These are phyloP conservation scores for Trichophyton benhamiae DNA, from an alignment of 2,329 filamentous ascomycete genomes.

Conservation along the genomic window DNA sequence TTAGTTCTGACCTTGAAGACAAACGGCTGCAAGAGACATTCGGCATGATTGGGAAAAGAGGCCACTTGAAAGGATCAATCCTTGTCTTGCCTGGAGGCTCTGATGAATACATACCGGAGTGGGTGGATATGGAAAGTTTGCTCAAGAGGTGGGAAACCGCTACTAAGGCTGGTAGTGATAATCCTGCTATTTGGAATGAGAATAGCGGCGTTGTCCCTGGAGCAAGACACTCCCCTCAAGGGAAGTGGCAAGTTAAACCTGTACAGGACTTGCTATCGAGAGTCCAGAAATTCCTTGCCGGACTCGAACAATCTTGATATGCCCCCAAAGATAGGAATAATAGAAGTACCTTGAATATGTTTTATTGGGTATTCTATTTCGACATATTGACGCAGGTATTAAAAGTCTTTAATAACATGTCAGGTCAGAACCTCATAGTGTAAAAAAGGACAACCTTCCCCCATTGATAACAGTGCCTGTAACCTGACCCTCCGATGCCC, in stretches of 20 bases:
- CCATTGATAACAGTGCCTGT: slow-evolving; percentile 1
- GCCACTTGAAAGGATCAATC: slow-evolving; percentile 28
- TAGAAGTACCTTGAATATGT: neutral
- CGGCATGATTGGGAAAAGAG: slow-evolving; percentile 35
- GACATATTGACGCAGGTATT: neutral
- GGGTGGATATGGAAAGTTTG: slow-evolving; percentile 35
- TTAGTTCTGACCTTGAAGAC: slow-evolving; percentile 62
- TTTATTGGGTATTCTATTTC: neutral
- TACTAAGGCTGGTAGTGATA: slow-evolving; percentile 23
- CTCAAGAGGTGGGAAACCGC: slow-evolving; percentile 34
- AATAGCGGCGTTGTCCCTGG: slow-evolving; percentile 38
- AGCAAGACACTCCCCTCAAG: slow-evolving; percentile 39
- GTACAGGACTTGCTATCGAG: slow-evolving; percentile 23
- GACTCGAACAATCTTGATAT: slow-evolving; percentile 14
- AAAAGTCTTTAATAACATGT: neutral
- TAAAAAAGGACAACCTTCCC: neutral
- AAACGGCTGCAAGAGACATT: slow-evolving; percentile 52
- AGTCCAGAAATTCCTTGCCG: slow-evolving; percentile 24
- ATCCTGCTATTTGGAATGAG: slow-evolving; percentile 34
- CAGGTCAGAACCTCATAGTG: neutral
- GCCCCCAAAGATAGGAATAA: neutral
- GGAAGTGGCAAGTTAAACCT: slow-evolving; percentile 36
- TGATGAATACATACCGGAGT: slow-evolving; percentile 35
- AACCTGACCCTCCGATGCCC: slow-evolving; percentile 5
- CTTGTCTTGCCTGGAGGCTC: slow-evolving; percentile 36